phyloP scores from a whole-genome alignment of 306 rosid species.

The Trifolium repens region DNA sequence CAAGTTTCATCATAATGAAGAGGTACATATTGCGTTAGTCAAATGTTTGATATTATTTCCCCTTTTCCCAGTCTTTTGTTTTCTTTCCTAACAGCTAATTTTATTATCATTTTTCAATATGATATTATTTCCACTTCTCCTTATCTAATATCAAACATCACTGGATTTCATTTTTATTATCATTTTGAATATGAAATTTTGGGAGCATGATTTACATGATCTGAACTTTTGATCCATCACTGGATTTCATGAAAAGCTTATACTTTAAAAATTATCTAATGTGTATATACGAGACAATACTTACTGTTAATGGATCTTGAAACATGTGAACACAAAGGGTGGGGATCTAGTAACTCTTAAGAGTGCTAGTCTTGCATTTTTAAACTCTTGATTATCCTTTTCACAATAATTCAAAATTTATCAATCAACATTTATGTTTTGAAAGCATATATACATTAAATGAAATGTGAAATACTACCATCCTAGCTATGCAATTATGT shows the following conservation, averaged over 20 bases:
- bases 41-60: constrained; percentile 15
- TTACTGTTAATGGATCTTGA: constrained; percentile 6
- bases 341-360: constrained; percentile 7
- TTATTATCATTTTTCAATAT: neutral
- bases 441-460: neutral
- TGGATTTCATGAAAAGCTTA: constrained; percentile 21
- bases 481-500: neutral
- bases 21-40: constrained; percentile 54
- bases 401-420: constrained; percentile 3
- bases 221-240: neutral
- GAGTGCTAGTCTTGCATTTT: neutral
- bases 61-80: neutral
- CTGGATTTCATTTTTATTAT: too few species aligned
- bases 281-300: neutral
- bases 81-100: constrained; percentile 27
- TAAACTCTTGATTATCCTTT: neutral
- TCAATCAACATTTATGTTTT: constrained; percentile 30
- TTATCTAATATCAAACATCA: neutral
- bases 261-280: neutral
- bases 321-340: neutral
- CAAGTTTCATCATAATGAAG: constrained; percentile 57
- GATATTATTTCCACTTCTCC: neutral
- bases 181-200: constrained; percentile 16
- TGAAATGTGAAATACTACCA: neutral
- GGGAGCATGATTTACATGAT: constrained; percentile 25